phyloP scores from a whole-genome alignment of 768 basidiomycete species.

The Suillus luteus region DNA sequence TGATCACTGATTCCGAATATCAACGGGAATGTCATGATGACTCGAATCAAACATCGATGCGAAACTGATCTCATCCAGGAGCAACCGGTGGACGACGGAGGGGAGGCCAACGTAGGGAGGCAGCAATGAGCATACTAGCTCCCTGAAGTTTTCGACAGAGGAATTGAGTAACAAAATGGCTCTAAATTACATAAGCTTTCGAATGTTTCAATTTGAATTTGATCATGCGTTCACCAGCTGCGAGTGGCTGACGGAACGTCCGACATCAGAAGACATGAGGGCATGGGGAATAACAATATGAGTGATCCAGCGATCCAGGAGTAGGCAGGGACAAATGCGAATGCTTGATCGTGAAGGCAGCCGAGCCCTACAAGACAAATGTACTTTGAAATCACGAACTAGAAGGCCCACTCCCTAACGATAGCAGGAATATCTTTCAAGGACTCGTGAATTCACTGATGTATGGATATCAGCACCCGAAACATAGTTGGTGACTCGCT shows the following conservation, averaged over 20 bases:
- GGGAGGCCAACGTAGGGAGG: not conserved
- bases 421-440: no score
- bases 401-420: no score
- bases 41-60: not conserved
- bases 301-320: not conserved
- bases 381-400: not conserved
- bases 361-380: not conserved
- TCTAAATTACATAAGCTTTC: not conserved
- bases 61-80: not conserved
- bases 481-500: not conserved
- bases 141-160: not conserved
- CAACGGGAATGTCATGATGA: not conserved
- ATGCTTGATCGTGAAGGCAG: not conserved
- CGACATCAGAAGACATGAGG: not conserved
- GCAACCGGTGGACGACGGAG: not conserved
- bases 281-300: not conserved
- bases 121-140: not conserved
- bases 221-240: not conserved
- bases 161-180: not conserved
- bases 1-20: not conserved
- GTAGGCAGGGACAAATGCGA: not conserved
- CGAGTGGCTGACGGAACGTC: not conserved
- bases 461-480: not conserved
- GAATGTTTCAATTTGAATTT: no score
- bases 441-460: not conserved